Base-by-base conservation (phyloP, 768 basidiomycete species). In the Lepiota venenata region DNA sequence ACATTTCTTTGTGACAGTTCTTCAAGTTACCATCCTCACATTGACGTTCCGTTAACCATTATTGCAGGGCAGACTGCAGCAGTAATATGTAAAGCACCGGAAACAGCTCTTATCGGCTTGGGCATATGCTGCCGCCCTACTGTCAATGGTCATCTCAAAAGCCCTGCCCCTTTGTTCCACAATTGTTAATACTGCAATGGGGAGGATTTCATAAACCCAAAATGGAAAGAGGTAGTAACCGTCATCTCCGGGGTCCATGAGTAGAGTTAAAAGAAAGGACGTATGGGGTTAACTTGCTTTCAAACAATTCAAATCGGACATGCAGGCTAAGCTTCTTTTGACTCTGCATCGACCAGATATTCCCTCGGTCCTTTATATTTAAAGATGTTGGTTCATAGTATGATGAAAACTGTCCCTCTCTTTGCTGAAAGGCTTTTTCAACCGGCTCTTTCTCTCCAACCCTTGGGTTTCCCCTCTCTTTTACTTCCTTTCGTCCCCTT, bases 391-490 rank as follows among this genome's bases (percentile, higher is more conserved):
- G 8, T 36, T n/a, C 14, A 16, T 14, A 4, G 22, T 38, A 32
- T 37, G 41, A 39, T 20, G 14, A 29, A 46, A 44, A 36, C 52
- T 35, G 41, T 38, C 32, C 29, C 32, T 18, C 45, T 21, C 16
- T 18, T 21, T 39, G 29, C 43, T 38, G 40, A 46, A 45, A 50
- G 48, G 42, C 42, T 37, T 36, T 36, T 39, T 29, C 14, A 50
- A 36, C 20, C 36, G 42, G 36, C 47, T 12, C 6, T 48, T 40
- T 45, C 50, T 50, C 48, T 58, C 57, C 58, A 37, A 16, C 42
- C 55, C 42, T 52, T 51, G 27, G 40, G 43, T 38, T 29, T 40
- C 18, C 32, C 47, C 16, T 47, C 15, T 16, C 47, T 48, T 15
- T 46, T 45, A n/a, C 15, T 10, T 14, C 36, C 41, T 11, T 15